Evolutionary conservation across 78 protist species (phyloP).

Genomic region (Cavenderia fasciculata): DNA sequence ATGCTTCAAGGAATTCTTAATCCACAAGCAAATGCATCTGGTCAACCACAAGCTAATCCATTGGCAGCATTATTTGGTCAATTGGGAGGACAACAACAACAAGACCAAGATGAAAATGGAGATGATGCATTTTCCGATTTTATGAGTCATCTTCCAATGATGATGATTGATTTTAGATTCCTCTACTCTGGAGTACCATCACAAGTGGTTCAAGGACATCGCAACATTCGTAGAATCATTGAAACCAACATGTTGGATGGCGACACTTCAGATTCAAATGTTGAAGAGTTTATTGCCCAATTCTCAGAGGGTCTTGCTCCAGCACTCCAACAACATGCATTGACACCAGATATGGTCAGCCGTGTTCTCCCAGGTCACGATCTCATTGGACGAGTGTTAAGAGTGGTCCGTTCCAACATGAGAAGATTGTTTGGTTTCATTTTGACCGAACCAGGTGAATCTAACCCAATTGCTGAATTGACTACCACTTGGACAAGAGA

Average conservation of each 20-base stretch:
- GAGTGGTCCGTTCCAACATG: background rate
- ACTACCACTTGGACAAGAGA: background rate
- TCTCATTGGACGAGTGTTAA: background rate
- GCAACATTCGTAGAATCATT: slow-evolving; percentile 1
- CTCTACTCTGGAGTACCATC: background rate
- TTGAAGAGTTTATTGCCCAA: background rate
- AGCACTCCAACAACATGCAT: background rate
- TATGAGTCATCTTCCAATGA: background rate
- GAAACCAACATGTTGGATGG: background rate
- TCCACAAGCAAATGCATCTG: background rate
- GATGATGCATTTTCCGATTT: background rate
- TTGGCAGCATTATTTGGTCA: background rate
- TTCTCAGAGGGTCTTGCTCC: background rate
- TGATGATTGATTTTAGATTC: background rate
- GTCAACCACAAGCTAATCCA: background rate
- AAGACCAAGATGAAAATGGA: background rate
- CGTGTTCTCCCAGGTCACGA: background rate
- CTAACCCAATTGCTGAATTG: background rate
- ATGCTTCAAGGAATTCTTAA: background rate
- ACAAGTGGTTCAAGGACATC: slow-evolving; percentile 19
- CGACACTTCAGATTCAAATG: slow-evolving; percentile 4
- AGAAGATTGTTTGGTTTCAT: background rate
- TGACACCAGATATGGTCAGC: background rate
- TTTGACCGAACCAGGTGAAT: background rate
- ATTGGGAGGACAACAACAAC: slow-evolving; percentile 4